phyloP scores from a whole-genome alignment of 2,329 filamentous ascomycete species.

The Hypoxylon sp. region DNA sequence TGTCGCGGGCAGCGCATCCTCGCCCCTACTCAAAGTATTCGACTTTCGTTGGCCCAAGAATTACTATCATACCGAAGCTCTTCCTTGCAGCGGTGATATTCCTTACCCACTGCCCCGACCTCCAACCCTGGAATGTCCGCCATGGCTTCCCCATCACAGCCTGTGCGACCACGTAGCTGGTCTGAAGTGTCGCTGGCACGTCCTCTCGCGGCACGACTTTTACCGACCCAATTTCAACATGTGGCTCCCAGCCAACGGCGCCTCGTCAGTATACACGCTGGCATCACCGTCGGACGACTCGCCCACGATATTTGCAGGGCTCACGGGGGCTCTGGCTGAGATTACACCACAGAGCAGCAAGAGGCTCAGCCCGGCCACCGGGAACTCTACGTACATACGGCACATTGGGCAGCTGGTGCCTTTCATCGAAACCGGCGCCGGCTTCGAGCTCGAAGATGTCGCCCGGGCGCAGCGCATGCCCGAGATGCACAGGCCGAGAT shows the following conservation, averaged over 20 bases:
- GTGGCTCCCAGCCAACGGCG: slow-evolving; percentile 49
- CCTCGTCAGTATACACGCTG: slow-evolving; percentile 55
- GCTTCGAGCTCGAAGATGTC: slow-evolving; percentile 39
- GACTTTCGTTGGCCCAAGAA: slow-evolving; percentile 61
- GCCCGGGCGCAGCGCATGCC: slow-evolving; percentile 42
- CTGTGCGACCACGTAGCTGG: slow-evolving; percentile 50
- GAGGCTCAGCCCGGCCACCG: not conserved
- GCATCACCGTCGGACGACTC: slow-evolving; percentile 57
- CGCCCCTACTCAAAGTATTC: slow-evolving; percentile 58
- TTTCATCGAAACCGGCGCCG: slow-evolving; percentile 46
- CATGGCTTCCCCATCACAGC: slow-evolving; percentile 21
- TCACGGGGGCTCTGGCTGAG: slow-evolving; percentile 58
- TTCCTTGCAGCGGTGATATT: slow-evolving; percentile 53
- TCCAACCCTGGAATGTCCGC: slow-evolving; percentile 36
- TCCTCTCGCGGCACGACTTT: slow-evolving; percentile 51
- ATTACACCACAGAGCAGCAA: slow-evolving; percentile 45
- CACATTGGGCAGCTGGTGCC: slow-evolving; percentile 32
- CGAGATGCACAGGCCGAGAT: slow-evolving; percentile 36
- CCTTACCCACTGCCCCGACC: slow-evolving; percentile 50
- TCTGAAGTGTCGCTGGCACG: slow-evolving; percentile 58
- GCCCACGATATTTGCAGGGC: slow-evolving; percentile 59
- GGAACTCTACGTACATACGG: slow-evolving; percentile 26
- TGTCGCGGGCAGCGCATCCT: slow-evolving; percentile 56
- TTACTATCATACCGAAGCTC: slow-evolving; percentile 59
- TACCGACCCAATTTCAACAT: slow-evolving; percentile 61